These are phyloP conservation scores for Alternaria ventricosa DNA, from an alignment of 2,329 filamentous ascomycete species.

Conservation along the genomic window DNA sequence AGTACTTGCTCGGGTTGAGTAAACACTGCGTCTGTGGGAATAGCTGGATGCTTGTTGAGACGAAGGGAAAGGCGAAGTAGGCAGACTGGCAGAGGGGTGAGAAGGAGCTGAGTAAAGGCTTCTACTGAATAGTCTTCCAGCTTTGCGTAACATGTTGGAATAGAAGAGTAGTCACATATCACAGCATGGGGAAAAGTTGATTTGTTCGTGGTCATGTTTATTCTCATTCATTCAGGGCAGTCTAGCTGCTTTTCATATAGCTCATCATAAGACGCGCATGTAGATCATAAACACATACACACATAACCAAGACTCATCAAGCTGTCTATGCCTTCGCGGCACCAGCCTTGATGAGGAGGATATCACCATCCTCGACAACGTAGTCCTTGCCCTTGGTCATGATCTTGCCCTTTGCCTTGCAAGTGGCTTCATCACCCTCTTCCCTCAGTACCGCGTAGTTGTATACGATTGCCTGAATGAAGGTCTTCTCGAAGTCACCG, in stretches of 20 bases:
- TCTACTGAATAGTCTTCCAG: background rate
- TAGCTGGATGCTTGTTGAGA: constrained; percentile 45
- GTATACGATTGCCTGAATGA: constrained; percentile 95
- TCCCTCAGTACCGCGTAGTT: constrained; percentile 85
- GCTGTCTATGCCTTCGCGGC: constrained; percentile 70
- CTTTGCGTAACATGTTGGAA: background rate
- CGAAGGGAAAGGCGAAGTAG: constrained; percentile 24
- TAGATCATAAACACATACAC: constrained; percentile 12
- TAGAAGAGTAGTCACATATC: background rate
- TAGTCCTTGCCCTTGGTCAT: constrained; percentile 99
- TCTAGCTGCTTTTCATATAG: constrained; percentile 25
- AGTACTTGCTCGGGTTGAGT: constrained; percentile 46
- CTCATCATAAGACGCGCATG: constrained; percentile 19
- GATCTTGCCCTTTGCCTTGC: constrained; percentile 93
- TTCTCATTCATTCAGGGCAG: constrained; percentile 29
- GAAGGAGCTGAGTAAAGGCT: background rate
- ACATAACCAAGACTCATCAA: constrained; percentile 3
- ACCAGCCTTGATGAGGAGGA: constrained; percentile 87
- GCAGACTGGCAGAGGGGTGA: background rate
- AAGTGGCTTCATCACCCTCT: constrained; percentile 82
- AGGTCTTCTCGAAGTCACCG: constrained; percentile 98
- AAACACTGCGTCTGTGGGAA: constrained; percentile 50
- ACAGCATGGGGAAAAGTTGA: background rate
- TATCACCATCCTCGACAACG: constrained; percentile 81
- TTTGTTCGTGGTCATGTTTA: constrained; percentile 5